Conservation (phyloP, 1,284 basidiomycete genomes). For the Cryptococcus wingfieldii region DNA sequence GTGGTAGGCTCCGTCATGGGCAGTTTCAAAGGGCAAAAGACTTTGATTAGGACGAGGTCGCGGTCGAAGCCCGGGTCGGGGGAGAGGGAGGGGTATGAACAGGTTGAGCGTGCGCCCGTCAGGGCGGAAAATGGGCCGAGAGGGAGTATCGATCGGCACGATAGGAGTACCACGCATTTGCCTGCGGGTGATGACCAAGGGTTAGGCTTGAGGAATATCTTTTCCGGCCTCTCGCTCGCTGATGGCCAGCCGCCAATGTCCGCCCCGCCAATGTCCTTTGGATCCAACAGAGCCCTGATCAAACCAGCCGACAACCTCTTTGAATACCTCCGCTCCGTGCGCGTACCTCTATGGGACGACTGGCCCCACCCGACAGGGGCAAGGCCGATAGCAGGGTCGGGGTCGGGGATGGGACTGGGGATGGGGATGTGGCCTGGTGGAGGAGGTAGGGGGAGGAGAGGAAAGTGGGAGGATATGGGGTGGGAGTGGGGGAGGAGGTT, state of each 20-base stretch:
- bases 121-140: too few relatives aligned
- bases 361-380: conserved; percentile 21
- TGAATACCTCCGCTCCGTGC: conserved; percentile 28
- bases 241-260: neutral
- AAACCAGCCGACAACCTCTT: conserved; percentile 35
- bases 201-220: conserved; percentile 2
- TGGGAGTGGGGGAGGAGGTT: conserved; percentile 30
- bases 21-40: neutral
- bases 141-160: neutral
- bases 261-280: neutral
- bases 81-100: too few relatives aligned
- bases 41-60: too few relatives aligned
- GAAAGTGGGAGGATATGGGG: conserved; percentile 33
- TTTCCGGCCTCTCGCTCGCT: conserved; percentile 26
- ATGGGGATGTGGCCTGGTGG: conserved; percentile 5
- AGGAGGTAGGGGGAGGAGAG: conserved; percentile 3
- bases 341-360: conserved; percentile 28
- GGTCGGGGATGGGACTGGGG: neutral
- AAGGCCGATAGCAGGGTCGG: neutral
- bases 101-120: neutral
- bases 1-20: conserved; percentile 13
- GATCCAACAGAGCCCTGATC: neutral
- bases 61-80: too few relatives aligned
- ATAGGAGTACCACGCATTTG: too few relatives aligned
- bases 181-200: too few relatives aligned